Percentiles rank a stretch among this genome's conserved stretches.
Evolutionary conservation across 495 filamentous ascomycete species (phyloP).

Genomic region (Hypoxylon fuscum): DNA sequence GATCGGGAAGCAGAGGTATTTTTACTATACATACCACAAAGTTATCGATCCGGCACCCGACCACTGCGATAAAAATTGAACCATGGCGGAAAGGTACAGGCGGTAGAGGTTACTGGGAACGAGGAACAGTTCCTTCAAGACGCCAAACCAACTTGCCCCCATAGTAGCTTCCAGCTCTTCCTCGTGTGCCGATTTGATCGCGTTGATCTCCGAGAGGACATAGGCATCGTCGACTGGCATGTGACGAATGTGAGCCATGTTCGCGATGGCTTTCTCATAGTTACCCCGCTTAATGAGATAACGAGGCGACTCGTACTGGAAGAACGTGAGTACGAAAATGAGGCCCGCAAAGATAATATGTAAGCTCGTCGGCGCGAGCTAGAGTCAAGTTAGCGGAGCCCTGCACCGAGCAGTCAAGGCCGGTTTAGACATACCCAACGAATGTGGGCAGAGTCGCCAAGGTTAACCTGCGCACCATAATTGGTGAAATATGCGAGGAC

Average conservation of each 20-base stretch:
- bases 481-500: conserved; percentile 67
- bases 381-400: conserved; percentile 1
- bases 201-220: conserved; percentile 58
- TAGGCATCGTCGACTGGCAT: conserved; percentile 59
- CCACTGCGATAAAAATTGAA: conserved; percentile 73
- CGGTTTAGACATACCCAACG: conserved; percentile 60
- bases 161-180: conserved; percentile 66
- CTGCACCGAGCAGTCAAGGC: background rate
- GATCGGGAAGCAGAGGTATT: no score
- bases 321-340: conserved; percentile 70
- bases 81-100: conserved; percentile 65
- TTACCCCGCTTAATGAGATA: conserved; percentile 63
- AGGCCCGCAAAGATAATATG: conserved; percentile 78
- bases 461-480: conserved; percentile 66
- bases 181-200: conserved; percentile 58
- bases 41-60: conserved; percentile 75
- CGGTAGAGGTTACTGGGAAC: conserved; percentile 70
- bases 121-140: conserved; percentile 68
- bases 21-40: no score
- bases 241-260: conserved; percentile 60
- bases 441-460: conserved; percentile 63
- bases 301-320: conserved; percentile 69
- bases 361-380: conserved; percentile 70
- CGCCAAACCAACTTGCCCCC: conserved; percentile 62
- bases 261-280: conserved; percentile 54